These are phyloP conservation scores for Tetratostichococcus sp. DNA, from an alignment of 139 green algal species.

Conservation along the genomic window DNA sequence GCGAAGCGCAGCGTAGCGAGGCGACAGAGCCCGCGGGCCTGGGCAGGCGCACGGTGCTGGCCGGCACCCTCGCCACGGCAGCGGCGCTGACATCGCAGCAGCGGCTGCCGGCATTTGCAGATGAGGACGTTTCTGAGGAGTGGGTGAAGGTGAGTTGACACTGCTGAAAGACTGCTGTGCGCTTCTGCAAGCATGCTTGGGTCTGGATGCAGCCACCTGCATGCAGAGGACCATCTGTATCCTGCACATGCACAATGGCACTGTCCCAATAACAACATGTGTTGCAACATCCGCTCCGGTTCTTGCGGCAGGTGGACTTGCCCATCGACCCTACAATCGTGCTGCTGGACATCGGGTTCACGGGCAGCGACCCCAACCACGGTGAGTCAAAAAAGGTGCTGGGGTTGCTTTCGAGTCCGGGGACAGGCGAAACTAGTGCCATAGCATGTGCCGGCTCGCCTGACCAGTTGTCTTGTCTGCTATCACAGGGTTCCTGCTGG, in stretches of 20 bases:
- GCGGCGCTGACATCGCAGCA: not conserved
- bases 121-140: constrained; percentile 9
- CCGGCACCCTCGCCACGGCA: constrained; percentile 1
- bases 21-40: not conserved
- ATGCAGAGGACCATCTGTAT: no score
- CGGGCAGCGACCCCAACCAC: constrained; percentile 78
- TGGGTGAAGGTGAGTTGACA: constrained; percentile 16
- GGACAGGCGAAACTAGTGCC: no score
- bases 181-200: no score
- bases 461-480: not conserved
- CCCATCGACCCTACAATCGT: constrained; percentile 89
- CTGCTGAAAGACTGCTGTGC: no score
- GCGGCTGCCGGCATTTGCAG: not conserved
- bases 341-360: constrained; percentile 95
- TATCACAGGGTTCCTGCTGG: constrained; percentile 86
- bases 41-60: constrained; percentile 1
- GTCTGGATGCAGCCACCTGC: no score
- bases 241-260: not conserved
- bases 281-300: constrained; percentile 2
- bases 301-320: constrained; percentile 50
- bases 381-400: no score
- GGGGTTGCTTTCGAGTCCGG: no score
- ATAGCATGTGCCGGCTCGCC: no score
- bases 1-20: not conserved
- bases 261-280: no score